These are phyloP conservation scores for Phytomonas francai DNA, from an alignment of 208 protist genomes.

Conservation along the genomic window DNA sequence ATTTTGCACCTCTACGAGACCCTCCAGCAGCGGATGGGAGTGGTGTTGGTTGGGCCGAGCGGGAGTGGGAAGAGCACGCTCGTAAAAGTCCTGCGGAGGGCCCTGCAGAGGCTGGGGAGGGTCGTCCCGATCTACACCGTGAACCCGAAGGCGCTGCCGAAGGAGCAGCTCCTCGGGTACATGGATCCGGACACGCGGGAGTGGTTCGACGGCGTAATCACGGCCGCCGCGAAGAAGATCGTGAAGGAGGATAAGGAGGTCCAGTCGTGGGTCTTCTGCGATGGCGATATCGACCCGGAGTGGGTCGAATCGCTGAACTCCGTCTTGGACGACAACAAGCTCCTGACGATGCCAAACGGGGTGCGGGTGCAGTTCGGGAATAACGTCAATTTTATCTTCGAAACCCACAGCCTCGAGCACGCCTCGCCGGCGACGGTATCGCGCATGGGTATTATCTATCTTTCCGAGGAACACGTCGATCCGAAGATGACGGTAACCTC, in stretches of 20 bases:
- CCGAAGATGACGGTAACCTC: constrained; percentile 85
- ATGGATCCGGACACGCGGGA: constrained; percentile 98
- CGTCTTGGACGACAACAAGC: constrained; percentile 98
- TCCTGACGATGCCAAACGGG: constrained; percentile 97
- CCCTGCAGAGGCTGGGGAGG: constrained; percentile 79
- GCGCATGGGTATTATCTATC: constrained; percentile 98
- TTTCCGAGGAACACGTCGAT: constrained; percentile 95
- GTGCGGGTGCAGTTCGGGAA: constrained; percentile 97
- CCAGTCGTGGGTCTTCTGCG: constrained; percentile 96
- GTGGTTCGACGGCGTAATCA: constrained; percentile 98
- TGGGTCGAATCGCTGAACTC: constrained; percentile 99
- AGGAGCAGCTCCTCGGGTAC: constrained; percentile 93
- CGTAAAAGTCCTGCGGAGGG: constrained; percentile 84
- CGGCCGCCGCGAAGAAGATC: constrained; percentile 88
- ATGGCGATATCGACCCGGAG: constrained; percentile 98
- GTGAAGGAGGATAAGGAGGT: constrained; percentile 87
- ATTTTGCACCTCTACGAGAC: constrained; percentile 96
- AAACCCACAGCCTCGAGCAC: constrained; percentile 95
- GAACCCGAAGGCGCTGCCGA: constrained; percentile 96
- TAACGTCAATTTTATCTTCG: constrained; percentile 99
- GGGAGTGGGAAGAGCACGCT: constrained; percentile 96
- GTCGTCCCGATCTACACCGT: constrained; percentile 91
- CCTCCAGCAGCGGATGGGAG: constrained; percentile 96
- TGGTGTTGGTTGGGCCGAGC: constrained; percentile 95
- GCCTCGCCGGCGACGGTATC: constrained; percentile 98